A percentile compares a stretch with the other conserved stretches of the same genome.
Conservation (phyloP, 352 stramenopile species). For the Phytophthora citricola region DNA sequence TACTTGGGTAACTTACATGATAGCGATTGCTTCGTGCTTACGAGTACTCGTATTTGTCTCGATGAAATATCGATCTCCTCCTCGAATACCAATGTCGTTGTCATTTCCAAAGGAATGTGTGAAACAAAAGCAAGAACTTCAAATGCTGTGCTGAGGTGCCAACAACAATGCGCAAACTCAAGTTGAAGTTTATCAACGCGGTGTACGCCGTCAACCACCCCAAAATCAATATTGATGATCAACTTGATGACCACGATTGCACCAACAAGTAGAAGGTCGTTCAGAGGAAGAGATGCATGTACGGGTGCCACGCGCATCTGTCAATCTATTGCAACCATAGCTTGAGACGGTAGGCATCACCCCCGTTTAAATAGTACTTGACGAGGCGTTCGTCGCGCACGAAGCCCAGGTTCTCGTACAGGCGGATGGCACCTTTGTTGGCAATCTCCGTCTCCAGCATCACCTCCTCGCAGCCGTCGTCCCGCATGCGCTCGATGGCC, state of each 20-base stretch:
- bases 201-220: not conserved
- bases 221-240: not conserved
- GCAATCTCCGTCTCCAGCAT: conserved; percentile 95
- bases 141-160: too few relatives aligned
- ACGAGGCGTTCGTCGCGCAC: conserved; percentile 92
- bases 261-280: not conserved
- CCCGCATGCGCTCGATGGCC: conserved; percentile 91
- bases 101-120: too few relatives aligned
- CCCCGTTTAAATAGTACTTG: conserved; percentile 96
- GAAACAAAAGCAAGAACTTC: too few relatives aligned
- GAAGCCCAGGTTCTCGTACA: conserved; percentile 96
- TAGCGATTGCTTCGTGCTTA: too few relatives aligned
- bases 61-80: too few relatives aligned
- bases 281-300: too few relatives aligned
- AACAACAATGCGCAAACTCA: not conserved
- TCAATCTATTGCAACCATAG: conserved; percentile 77
- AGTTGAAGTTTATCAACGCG: conserved; percentile 3
- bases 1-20: too few relatives aligned
- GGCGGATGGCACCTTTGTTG: conserved; percentile 90
- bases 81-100: too few relatives aligned
- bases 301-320: not conserved
- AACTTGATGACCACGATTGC: conserved; percentile 11
- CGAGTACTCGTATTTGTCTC: too few relatives aligned
- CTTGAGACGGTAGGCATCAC: conserved; percentile 94
- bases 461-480: conserved; percentile 84